A percentile compares a stretch with the other conserved stretches of the same genome.
Evolutionary conservation across 805 yeast species (phyloP).

Genomic region (Saccharomycopsis selenospora): DNA sequence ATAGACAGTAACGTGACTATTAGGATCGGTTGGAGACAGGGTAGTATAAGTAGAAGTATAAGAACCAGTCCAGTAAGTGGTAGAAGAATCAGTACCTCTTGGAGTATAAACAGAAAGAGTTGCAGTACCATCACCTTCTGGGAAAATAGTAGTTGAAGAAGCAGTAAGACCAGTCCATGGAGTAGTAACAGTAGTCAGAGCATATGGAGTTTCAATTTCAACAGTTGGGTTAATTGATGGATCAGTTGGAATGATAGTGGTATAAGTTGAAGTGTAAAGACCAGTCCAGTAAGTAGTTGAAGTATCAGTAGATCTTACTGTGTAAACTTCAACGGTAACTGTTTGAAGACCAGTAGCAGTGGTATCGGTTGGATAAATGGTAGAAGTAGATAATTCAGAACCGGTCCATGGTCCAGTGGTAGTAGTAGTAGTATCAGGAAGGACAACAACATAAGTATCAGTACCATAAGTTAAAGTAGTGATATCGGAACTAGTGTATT

Average conservation of each 20-base stretch:
- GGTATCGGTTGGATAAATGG: background rate
- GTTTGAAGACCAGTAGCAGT: background rate
- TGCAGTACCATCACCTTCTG: conserved; percentile 5
- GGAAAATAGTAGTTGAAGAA: background rate
- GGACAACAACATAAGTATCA: conserved; percentile 5
- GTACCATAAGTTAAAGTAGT: conserved; percentile 8
- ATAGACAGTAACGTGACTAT: background rate
- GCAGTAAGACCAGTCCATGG: conserved; percentile 11
- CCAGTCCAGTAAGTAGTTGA: conserved; percentile 16
- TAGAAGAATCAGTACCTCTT: conserved; percentile 1
- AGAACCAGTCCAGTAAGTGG: conserved; percentile 10
- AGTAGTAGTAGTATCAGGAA: conserved; percentile 8
- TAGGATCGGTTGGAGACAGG: background rate
- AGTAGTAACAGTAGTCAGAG: conserved; percentile 1
- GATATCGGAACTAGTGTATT: background rate
- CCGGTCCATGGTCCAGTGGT: conserved; percentile 11
- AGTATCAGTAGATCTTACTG: conserved; percentile 7
- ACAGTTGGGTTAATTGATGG: conserved; percentile 17
- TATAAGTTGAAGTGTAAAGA: conserved; percentile 17
- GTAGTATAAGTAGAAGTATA: conserved; percentile 5
- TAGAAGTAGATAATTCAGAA: conserved; percentile 5
- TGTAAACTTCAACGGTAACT: background rate
- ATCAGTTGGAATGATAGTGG: conserved; percentile 10
- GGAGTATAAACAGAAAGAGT: conserved; percentile 4
- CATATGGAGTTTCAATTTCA: conserved; percentile 2